Conservation (phyloP, 2,329 filamentous ascomycete species). For the Pseudocercospora crystallina region DNA sequence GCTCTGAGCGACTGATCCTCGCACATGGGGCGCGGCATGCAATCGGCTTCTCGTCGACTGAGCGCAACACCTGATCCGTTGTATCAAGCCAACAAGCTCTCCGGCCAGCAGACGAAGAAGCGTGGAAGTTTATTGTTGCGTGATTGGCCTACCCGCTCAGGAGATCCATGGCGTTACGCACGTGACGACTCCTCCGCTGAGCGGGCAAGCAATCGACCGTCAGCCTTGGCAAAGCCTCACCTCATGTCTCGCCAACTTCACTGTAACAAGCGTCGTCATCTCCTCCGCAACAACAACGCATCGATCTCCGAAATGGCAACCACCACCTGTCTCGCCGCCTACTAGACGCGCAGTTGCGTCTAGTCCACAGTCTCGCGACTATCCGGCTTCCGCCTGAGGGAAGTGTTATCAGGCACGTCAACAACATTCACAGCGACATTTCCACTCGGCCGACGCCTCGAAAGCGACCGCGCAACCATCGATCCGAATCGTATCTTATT, state of each 20-base stretch:
- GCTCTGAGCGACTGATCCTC: neutral
- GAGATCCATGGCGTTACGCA: no score
- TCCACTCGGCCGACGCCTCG: neutral
- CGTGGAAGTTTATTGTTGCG: no score
- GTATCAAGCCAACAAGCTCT: conserved; percentile 4
- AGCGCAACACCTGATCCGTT: neutral
- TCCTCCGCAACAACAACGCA: conserved; percentile 11
- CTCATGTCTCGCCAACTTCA: neutral
- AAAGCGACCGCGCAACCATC: conserved; percentile 1
- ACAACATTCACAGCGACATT: neutral
- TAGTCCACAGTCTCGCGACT: conserved; percentile 31
- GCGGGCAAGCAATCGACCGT: no score
- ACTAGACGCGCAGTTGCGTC: conserved; percentile 35
- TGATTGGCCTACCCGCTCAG: no score
- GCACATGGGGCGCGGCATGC: neutral
- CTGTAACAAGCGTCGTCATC: conserved; percentile 6
- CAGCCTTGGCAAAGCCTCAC: neutral
- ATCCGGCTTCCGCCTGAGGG: conserved; percentile 37
- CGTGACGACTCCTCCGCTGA: no score
- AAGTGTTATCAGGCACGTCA: conserved; percentile 28
- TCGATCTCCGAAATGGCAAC: conserved; percentile 15
- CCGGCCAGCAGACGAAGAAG: conserved; percentile 1
- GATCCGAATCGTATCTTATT: neutral
- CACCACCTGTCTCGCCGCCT: conserved; percentile 24
- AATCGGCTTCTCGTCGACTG: neutral